phyloP scores from a whole-genome alignment of 192 early-diverging fungal genomes.

The Podila horticola region DNA sequence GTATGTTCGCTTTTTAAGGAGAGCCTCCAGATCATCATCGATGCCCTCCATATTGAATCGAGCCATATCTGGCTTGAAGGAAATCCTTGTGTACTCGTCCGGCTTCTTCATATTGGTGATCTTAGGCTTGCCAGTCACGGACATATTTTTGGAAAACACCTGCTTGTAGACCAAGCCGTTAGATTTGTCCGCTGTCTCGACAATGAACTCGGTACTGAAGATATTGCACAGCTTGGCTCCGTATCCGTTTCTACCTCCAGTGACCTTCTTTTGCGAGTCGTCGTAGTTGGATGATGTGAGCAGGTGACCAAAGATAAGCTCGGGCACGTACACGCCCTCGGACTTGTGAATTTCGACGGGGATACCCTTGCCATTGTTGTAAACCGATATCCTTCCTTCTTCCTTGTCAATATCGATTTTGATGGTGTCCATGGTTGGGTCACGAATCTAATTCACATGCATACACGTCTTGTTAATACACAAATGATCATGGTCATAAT shows the following conservation, averaged over 20 bases:
- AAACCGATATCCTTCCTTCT: conserved; percentile 83
- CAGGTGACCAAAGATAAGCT: conserved; percentile 97
- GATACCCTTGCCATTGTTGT: conserved; percentile 96
- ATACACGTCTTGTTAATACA: too few species aligned
- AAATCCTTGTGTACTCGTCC: conserved; percentile 90
- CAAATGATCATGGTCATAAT: neutral
- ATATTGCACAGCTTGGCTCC: conserved; percentile 98
- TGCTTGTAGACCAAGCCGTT: conserved; percentile 84
- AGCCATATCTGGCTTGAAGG: conserved; percentile 92
- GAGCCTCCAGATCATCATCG: conserved; percentile 86
- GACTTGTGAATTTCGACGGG: conserved; percentile 93
- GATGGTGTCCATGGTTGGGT: conserved; percentile 86
- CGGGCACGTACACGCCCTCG: conserved; percentile 92
- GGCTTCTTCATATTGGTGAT: conserved; percentile 73
- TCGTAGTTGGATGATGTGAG: conserved; percentile 98
- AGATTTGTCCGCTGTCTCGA: conserved; percentile 88
- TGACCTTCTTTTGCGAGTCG: conserved; percentile 93
- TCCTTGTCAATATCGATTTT: conserved; percentile 89
- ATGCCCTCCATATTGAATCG: conserved; percentile 91
- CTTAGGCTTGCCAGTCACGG: conserved; percentile 74
- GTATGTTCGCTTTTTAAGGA: conserved; percentile 93
- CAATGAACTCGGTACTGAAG: conserved; percentile 92
- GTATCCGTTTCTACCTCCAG: conserved; percentile 96
- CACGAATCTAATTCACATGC: conserved; percentile 71
- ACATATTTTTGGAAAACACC: conserved; percentile 93